Conservation (phyloP, 495 filamentous ascomycete genomes). For the Hyaloscypha hepaticicola region DNA sequence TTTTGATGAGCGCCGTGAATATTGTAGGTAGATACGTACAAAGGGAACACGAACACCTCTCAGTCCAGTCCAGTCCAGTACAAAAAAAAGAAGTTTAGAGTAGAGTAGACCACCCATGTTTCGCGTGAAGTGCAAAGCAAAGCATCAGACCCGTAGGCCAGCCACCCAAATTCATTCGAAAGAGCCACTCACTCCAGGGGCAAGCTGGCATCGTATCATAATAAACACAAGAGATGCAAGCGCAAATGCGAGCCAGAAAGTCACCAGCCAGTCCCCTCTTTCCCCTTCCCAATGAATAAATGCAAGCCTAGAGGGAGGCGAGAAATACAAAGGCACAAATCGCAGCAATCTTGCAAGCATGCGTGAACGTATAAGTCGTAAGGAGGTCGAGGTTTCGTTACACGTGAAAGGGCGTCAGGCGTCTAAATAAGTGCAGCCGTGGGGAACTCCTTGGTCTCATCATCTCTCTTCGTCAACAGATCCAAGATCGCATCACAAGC, state of each 20-base stretch:
- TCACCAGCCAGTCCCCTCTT: no score
- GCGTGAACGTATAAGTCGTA: no score
- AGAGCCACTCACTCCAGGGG: neutral
- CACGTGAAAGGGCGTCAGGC: no score
- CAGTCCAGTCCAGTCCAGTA: neutral
- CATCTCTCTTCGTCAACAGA: no score
- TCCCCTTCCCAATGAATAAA: no score
- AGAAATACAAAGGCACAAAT: no score
- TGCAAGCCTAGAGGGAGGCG: no score
- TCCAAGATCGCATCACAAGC: no score
- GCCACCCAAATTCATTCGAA: neutral
- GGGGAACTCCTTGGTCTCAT: neutral
- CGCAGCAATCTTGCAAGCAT: no score
- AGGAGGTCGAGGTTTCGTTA: no score
- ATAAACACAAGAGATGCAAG: neutral
- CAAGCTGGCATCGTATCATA: slow-evolving; percentile 13
- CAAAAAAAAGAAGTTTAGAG: neutral
- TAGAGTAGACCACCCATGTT: neutral
- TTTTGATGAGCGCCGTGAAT: slow-evolving; percentile 7
- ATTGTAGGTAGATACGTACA: slow-evolving; percentile 5
- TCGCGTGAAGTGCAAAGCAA: neutral
- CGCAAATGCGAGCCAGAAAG: no score
- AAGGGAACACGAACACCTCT: neutral
- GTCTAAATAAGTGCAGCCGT: neutral
- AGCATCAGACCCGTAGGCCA: neutral